Evolutionary conservation across 176 grass and related monocot genomes (phyloP).

Genomic region (Carex myosuroides): DNA sequence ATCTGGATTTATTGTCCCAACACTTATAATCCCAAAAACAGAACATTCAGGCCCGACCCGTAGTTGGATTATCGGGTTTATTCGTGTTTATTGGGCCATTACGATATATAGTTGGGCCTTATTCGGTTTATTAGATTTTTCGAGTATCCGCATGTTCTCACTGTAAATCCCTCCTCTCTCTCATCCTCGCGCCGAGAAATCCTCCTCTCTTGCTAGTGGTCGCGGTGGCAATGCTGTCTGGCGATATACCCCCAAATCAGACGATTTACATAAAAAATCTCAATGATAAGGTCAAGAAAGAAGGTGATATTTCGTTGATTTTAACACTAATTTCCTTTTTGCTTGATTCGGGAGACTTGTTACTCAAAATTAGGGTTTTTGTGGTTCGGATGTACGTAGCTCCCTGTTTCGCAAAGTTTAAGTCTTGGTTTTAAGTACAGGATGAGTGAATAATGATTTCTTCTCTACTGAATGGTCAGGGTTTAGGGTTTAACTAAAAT

Average conservation of each 20-base stretch:
- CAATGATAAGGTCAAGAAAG: constrained; percentile 98
- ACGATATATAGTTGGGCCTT: not conserved
- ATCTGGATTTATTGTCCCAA: no score
- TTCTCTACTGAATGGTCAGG: not conserved
- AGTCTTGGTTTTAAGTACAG: not conserved
- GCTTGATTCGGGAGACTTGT: not conserved
- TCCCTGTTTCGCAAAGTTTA: not conserved
- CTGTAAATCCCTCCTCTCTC: not conserved
- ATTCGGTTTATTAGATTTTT: not conserved
- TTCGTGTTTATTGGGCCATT: not conserved
- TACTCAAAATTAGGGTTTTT: constrained; percentile 26
- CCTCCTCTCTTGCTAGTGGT: not conserved
- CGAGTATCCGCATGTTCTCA: not conserved
- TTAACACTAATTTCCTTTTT: not conserved
- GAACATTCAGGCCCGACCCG: no score
- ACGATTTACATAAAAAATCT: constrained; percentile 86
- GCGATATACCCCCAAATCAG: constrained; percentile 91
- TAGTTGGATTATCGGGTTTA: no score
- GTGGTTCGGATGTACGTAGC: not conserved
- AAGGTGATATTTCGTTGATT: constrained; percentile 35
- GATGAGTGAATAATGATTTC: not conserved
- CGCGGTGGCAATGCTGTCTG: constrained; percentile 68
- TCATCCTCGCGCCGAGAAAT: not conserved
- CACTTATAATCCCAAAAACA: no score
- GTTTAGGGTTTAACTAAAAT: constrained; percentile 8